phyloP scores from a whole-genome alignment of 2,329 filamentous ascomycete species.

The Phyllachora maydis region DNA sequence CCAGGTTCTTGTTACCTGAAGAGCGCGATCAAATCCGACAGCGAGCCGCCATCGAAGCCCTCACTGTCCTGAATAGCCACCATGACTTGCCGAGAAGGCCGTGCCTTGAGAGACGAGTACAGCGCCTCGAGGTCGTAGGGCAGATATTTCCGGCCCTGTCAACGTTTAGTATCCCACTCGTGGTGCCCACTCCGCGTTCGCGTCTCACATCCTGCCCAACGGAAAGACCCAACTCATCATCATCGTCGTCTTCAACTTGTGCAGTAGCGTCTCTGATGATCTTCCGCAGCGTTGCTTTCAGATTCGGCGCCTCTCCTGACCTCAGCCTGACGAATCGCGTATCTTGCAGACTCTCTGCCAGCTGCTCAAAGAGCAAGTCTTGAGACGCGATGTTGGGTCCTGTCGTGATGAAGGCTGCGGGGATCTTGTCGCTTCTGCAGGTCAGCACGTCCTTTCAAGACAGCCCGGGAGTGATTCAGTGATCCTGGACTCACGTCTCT shows the following conservation, averaged over 20 bases:
- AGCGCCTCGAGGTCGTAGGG: constrained; percentile 64
- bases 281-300: constrained; percentile 53
- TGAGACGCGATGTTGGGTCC: constrained; percentile 64
- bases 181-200: too few relatives aligned
- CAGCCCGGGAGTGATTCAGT: too few relatives aligned
- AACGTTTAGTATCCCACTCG: too few relatives aligned
- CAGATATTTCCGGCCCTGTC: constrained; percentile 29
- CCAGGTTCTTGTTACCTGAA: constrained; percentile 47
- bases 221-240: constrained; percentile 26
- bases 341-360: constrained; percentile 32
- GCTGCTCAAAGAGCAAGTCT: constrained; percentile 50
- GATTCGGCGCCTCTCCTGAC: constrained; percentile 50
- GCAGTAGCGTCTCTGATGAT: constrained; percentile 47
- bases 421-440: constrained; percentile 24
- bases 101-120: constrained; percentile 32
- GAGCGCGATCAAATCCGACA: constrained; percentile 50
- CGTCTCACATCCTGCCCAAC: constrained; percentile 22
- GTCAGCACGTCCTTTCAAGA: too few relatives aligned
- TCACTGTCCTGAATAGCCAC: constrained; percentile 67
- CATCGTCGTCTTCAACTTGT: constrained; percentile 33
- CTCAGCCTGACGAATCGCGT: constrained; percentile 42
- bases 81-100: constrained; percentile 36
- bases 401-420: constrained; percentile 53
- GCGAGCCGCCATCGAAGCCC: constrained; percentile 52
- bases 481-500: constrained; percentile 7